Conservation (phyloP, 148 eudicot species). For the Euryodendron excelsum region DNA sequence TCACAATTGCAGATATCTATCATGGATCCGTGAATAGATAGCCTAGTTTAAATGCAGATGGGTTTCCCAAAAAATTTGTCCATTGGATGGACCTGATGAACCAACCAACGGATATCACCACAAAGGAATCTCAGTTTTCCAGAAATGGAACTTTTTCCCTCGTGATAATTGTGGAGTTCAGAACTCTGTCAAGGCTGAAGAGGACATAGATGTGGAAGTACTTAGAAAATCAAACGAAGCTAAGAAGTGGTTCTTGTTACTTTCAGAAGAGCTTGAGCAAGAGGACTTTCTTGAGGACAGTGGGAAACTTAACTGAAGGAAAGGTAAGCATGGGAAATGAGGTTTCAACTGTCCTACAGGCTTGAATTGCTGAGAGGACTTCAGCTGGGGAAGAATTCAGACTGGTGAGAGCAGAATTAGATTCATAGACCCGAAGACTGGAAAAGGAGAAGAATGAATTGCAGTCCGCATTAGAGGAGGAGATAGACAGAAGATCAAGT, state of each 20-base stretch:
- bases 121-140: constrained; percentile 25
- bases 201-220: constrained; percentile 49
- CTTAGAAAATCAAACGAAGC: constrained; percentile 60
- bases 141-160: constrained; percentile 17
- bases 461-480: constrained; percentile 67
- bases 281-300: constrained; percentile 41
- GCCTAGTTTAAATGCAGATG: constrained; percentile 26
- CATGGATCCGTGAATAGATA: constrained; percentile 32
- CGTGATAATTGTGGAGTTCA: constrained; percentile 14
- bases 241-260: constrained; percentile 52
- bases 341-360: constrained; percentile 50
- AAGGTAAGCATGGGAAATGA: constrained; percentile 54
- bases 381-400: constrained; percentile 45
- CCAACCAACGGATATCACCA: constrained; percentile 22
- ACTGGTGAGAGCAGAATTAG: no score
- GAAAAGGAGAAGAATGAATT: no score
- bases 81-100: constrained; percentile 16
- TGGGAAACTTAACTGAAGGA: constrained; percentile 59
- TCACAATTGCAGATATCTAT: constrained; percentile 78
- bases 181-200: constrained; percentile 21
- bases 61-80: constrained; percentile 16
- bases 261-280: no score
- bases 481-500: constrained; percentile 83
- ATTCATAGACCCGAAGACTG: no score
- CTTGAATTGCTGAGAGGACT: constrained; percentile 52